Percentiles rank a stretch among this genome's conserved stretches.
Conservation (phyloP, 2,329 filamentous ascomycete genomes). For the Cladophialophora exuberans region DNA sequence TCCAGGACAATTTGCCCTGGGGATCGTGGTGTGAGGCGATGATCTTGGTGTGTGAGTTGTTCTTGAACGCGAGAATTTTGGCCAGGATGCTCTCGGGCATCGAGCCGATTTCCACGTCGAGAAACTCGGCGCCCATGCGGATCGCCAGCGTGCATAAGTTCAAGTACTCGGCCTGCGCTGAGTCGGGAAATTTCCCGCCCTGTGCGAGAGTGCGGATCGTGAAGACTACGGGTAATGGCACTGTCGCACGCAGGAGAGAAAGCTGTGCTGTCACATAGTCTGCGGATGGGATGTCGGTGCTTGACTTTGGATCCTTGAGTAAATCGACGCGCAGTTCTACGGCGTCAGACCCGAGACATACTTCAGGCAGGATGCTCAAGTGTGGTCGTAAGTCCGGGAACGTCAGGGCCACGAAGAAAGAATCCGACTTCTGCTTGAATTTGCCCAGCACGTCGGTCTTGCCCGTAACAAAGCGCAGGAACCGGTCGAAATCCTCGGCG, state of each 20-base stretch:
- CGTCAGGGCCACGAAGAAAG: constrained; percentile 92
- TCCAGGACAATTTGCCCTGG: constrained; percentile 77
- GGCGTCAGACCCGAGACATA: constrained; percentile 84
- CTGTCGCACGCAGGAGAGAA: constrained; percentile 72
- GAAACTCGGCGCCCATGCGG: constrained; percentile 84
- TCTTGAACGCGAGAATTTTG: constrained; percentile 60
- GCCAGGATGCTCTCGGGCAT: constrained; percentile 77
- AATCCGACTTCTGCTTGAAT: constrained; percentile 68
- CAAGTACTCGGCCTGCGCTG: constrained; percentile 69
- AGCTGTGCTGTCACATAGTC: constrained; percentile 84
- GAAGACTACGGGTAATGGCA: constrained; percentile 83
- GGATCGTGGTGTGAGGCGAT: constrained; percentile 97
- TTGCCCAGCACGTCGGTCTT: constrained; percentile 56
- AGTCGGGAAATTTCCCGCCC: constrained; percentile 84
- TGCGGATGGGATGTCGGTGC: constrained; percentile 61
- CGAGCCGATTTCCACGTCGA: constrained; percentile 83
- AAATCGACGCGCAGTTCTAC: constrained; percentile 94
- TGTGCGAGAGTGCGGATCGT: constrained; percentile 85
- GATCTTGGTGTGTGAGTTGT: constrained; percentile 75
- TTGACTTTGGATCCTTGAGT: constrained; percentile 69
- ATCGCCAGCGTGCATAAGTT: constrained; percentile 78
- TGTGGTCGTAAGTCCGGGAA: constrained; percentile 72
- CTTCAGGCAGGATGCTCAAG: constrained; percentile 67
- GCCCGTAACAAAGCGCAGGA: constrained; percentile 72
- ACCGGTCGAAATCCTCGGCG: constrained; percentile 72